Evolutionary conservation across 192 early-diverging fungal genomes (phyloP), one percentile per base, ranked within the genome.

Genomic region (Linnemannia elongata): DNA sequence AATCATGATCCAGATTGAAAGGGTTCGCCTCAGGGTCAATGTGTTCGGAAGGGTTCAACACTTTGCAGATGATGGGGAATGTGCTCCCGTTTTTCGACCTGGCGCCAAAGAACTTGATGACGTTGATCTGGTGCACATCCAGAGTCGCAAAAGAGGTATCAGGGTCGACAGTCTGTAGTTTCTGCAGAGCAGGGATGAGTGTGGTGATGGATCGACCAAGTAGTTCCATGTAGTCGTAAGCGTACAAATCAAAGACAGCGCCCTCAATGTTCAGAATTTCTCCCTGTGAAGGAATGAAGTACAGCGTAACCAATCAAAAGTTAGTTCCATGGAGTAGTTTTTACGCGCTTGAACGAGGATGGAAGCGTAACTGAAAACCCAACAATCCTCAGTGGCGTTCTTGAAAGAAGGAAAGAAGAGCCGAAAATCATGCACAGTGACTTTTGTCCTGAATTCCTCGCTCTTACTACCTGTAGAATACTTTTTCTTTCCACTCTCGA

Each of bases 101-200:
- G 70, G 90, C 88, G 3, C 92, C 93, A 80, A 93, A 94, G 78
- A 93, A 94, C 69, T 93, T 91, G 49, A 82, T 82, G 38, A 82
- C 81, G 57, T 92, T 88, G 74, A 94, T 93, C 33, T 89, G 81
- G 36, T 91, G 82, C 22, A 93, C 76, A 66, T 93, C 88, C 55
- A 92, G 55, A 17, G 70, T 79, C 4, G 77, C 47, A 63, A 79
- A 77, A 15, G 80, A 85, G 75, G 78, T 85, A 54, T 80, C 82
- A 22, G 77, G 82, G 54, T 82, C 83, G 30, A 78, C 78, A 24
- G 63, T 52, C 13, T 89, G 82, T 30, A 88, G 76, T 41, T 80
- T 84, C 38, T 88, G 82, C 49, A 88, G 76, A 42, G 79, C 78
- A 3, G 89, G 86, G 47, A 90, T 88, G 38, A 90, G 71, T 12